A percentile compares a stretch with the other conserved stretches of the same genome.
phyloP scores from a whole-genome alignment of 139 green algal species.

The Parachlorella kessleri region DNA sequence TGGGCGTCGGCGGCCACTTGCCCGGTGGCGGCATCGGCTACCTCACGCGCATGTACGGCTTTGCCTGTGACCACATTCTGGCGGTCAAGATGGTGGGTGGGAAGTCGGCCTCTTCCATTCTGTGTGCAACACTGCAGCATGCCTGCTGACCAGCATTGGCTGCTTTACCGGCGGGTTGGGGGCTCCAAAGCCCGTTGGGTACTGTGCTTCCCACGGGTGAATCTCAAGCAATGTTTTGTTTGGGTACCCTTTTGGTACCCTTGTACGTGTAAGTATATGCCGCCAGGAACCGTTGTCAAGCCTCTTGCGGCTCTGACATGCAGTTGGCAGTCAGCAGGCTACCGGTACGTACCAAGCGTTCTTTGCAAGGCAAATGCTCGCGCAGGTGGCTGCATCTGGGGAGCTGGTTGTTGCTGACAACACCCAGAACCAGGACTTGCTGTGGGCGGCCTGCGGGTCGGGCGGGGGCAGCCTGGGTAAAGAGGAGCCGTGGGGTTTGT shows the following conservation, averaged over 20 bases:
- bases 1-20: conserved; percentile 10
- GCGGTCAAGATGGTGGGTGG: neutral
- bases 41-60: conserved; percentile 11
- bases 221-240: no score
- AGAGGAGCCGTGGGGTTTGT: no score
- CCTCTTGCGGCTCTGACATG: neutral
- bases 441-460: neutral
- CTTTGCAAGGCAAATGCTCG: neutral
- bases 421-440: neutral
- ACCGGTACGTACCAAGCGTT: neutral
- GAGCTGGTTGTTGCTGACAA: neutral
- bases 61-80: conserved; percentile 7
- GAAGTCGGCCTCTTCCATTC: neutral
- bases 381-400: conserved; percentile 7
- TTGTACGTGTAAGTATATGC: no score
- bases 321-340: neutral
- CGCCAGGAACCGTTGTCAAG: neutral
- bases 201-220: no score
- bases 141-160: neutral
- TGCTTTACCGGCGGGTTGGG: neutral
- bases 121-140: neutral
- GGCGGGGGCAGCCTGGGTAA: conserved; percentile 15
- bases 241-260: no score
- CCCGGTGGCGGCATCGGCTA: conserved; percentile 10
- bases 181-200: neutral